A percentile compares a stretch with the other conserved stretches of the same genome.
Conservation (phyloP, 176 grass and related monocot species). For the bread wheat (Triticum aestivum) region DNA sequence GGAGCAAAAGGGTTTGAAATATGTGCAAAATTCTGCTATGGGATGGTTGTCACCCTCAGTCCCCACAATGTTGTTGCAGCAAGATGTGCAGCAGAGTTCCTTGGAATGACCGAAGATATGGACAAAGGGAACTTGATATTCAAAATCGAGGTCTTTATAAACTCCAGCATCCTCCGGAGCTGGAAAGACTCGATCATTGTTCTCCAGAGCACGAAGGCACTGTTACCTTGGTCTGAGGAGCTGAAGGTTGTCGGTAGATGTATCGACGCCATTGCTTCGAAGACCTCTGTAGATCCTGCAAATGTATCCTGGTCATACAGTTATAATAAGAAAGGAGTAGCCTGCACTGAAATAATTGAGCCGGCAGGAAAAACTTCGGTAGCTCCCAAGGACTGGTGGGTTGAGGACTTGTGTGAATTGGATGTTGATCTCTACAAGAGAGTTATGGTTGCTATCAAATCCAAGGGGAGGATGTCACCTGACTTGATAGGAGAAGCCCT, state of each 20-base stretch:
- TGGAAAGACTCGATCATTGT: constrained; percentile 99
- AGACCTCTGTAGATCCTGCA: constrained; percentile 79
- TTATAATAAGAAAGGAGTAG: constrained; percentile 58
- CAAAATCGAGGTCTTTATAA: constrained; percentile 97
- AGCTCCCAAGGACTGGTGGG: constrained; percentile 89
- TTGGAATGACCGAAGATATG: constrained; percentile 92
- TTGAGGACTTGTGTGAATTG: constrained; percentile 90
- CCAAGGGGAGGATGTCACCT: constrained; percentile 87
- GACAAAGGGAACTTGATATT: constrained; percentile 97
- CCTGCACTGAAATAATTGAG: constrained; percentile 63
- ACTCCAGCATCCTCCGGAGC: constrained; percentile 78
- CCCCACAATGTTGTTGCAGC: constrained; percentile 83
- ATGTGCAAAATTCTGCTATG: constrained; percentile 98
- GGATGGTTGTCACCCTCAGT: constrained; percentile 88
- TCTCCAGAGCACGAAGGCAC: constrained; percentile 72
- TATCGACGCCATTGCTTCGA: constrained; percentile 86
- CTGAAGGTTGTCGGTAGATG: constrained; percentile 85
- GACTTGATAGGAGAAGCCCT: constrained; percentile 87
- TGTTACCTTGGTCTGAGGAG: constrained; percentile 82
- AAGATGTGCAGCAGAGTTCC: constrained; percentile 83
- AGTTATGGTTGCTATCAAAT: constrained; percentile 91
- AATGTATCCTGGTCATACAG: constrained; percentile 92
- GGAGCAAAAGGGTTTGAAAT: constrained; percentile 80
- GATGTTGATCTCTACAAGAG: constrained; percentile 97
- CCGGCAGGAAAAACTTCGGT: constrained; percentile 31